These are phyloP conservation scores for Exophiala lecanii-corni DNA, from an alignment of 2,329 filamentous ascomycete species.

Conservation along the genomic window DNA sequence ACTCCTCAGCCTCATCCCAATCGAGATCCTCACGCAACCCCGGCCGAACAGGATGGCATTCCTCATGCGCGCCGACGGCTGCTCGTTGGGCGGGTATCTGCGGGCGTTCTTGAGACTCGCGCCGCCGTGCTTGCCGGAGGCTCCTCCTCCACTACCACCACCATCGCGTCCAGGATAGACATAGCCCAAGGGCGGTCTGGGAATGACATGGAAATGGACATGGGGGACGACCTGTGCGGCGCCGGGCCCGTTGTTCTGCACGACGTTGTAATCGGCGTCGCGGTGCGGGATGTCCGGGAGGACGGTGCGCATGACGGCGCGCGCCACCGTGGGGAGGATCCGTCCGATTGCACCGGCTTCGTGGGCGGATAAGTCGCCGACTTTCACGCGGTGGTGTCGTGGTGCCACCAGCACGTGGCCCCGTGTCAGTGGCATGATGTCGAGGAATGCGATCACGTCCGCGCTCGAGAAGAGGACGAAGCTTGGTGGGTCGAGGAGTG, in stretches of 20 bases:
- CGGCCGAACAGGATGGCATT: constrained; percentile 45
- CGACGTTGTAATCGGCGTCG: constrained; percentile 81
- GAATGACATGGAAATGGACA: constrained; percentile 92
- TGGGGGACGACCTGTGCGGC: constrained; percentile 92
- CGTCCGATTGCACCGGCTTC: constrained; percentile 58
- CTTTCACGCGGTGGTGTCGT: constrained; percentile 69
- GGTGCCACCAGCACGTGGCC: constrained; percentile 83
- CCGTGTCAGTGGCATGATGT: constrained; percentile 80
- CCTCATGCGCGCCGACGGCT: constrained; percentile 14
- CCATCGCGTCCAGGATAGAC: constrained; percentile 10
- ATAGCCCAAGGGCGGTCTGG: constrained; percentile 55
- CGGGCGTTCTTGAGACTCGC: too few species aligned
- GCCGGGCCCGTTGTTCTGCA: constrained; percentile 89
- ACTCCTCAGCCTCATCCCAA: constrained; percentile 39
- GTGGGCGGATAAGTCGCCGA: constrained; percentile 61
- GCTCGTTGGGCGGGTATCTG: constrained; percentile 17
- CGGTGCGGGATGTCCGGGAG: constrained; percentile 38
- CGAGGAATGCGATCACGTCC: constrained; percentile 78
- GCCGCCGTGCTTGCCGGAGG: constrained; percentile 26
- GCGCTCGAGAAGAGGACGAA: constrained; percentile 72
- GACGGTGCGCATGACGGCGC: constrained; percentile 68
- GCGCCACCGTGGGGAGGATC: constrained; percentile 52
- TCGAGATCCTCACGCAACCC: constrained; percentile 44
- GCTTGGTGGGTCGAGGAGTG: constrained; percentile 19
- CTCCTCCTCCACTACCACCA: constrained; percentile 11